These are phyloP conservation scores for Tulasnella sp. DNA, from an alignment of 768 basidiomycete genomes.

Conservation along the genomic window DNA sequence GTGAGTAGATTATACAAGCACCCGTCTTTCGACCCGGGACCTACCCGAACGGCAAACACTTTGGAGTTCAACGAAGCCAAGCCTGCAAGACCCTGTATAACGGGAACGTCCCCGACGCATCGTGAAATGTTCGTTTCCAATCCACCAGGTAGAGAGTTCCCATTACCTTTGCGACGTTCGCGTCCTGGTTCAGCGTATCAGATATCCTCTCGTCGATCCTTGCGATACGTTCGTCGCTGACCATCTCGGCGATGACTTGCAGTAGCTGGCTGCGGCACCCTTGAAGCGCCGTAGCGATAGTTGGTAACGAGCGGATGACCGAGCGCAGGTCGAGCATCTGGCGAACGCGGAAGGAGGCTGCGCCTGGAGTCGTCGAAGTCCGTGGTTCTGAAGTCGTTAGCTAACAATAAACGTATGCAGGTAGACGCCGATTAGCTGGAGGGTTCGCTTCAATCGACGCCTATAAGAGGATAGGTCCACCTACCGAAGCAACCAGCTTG, in stretches of 20 bases:
- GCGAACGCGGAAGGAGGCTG: constrained; percentile 67
- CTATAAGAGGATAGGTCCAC: background rate
- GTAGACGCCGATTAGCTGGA: constrained; percentile 41
- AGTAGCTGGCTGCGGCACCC: constrained; percentile 65
- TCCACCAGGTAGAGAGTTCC: background rate
- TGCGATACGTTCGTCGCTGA: constrained; percentile 71
- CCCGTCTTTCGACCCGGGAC: constrained; percentile 4
- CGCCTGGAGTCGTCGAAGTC: constrained; percentile 57
- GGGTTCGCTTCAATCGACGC: background rate
- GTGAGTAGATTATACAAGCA: background rate
- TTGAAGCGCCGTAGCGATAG: constrained; percentile 63
- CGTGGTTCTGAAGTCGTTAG: constrained; percentile 67
- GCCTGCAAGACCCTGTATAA: constrained; percentile 44
- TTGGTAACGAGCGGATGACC: constrained; percentile 67
- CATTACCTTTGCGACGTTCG: constrained; percentile 61
- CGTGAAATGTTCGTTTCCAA: background rate
- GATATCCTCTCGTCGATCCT: constrained; percentile 64
- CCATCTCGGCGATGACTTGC: constrained; percentile 68
- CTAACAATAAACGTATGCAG: constrained; percentile 45
- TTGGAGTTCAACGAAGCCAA: constrained; percentile 74
- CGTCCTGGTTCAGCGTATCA: constrained; percentile 73
- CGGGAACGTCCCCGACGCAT: constrained; percentile 50
- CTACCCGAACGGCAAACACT: constrained; percentile 85
- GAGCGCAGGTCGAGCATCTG: constrained; percentile 81
- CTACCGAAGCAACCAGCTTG: constrained; percentile 47